Base-by-base conservation (phyloP, 2,329 filamentous ascomycete species). In the Scedosporium boydii region DNA sequence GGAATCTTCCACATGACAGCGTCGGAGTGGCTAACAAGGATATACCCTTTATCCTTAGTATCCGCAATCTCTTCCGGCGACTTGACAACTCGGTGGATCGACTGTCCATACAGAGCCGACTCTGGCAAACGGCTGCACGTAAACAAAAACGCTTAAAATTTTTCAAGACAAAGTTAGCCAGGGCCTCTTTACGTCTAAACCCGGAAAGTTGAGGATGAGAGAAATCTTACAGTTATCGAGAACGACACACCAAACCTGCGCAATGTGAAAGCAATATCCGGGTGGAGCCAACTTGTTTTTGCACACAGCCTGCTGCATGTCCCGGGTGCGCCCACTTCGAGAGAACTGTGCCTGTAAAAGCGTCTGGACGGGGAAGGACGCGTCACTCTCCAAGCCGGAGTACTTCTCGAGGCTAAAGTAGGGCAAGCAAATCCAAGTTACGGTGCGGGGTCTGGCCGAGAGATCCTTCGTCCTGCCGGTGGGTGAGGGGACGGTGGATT, bases 291-390 rank as follows among this genome's bases (percentile, higher is more conserved):
- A 4, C 14, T 48, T 29, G 6, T 38, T 41, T 61, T 74, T 73
- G 60, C 78, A 75, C 7, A 80, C 75, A 2, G 76, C 79, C 65
- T 81, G 79, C 27, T 74, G 68, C 76, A 80, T 75, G 46, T 81
- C 79, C 60, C 79, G 70, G 38, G 74, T 69, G 27, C 71, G 68
- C 3, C 69, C 68, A 5, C 71, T 74, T 3, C 75, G 69, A 1
- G 77, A 76, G 64, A 76, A 78, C 6, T 76, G 74, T 1, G 72
- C 69, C 51, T 62, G 60, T 29, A 62, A n/a, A 4, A 62, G 53
- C 7, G 60, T 62, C 51, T 57, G 51, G 21, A 58, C 16, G 14
- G 60, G 60, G 53, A 62, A 62, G 0, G 2, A 21, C 3, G 29
- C 21, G 29, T 14, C 48, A 34, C 60, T 34, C 38, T 48, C 38